Conservation (phyloP, 1,139 yeast species). For the Kodamaea derodonti region DNA sequence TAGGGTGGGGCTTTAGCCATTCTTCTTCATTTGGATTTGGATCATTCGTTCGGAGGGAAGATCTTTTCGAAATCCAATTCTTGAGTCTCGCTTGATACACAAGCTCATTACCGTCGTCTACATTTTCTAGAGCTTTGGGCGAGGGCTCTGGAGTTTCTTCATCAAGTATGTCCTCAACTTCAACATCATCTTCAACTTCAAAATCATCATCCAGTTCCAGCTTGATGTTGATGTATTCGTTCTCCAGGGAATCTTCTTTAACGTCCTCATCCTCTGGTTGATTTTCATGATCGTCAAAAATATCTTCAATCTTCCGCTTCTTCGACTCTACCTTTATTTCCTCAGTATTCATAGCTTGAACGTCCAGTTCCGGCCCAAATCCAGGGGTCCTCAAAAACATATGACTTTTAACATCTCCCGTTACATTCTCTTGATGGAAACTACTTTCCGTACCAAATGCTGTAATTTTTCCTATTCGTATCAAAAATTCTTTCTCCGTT, state of each 20-base stretch:
- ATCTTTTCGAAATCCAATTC: conserved; percentile 54
- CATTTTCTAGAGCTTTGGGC: conserved; percentile 1
- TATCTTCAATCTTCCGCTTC: neutral
- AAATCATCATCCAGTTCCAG: conserved; percentile 10
- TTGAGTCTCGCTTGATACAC: conserved; percentile 56
- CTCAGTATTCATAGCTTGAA: conserved; percentile 8
- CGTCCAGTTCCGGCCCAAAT: conserved; percentile 13
- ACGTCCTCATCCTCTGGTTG: conserved; percentile 13
- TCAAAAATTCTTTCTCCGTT: conserved; percentile 70
- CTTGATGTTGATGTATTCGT: conserved; percentile 8
- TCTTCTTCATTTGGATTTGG: conserved; percentile 22
- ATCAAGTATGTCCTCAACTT: conserved; percentile 3
- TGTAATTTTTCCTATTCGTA: conserved; percentile 89
- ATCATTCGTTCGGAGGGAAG: conserved; percentile 20
- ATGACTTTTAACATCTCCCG: conserved; percentile 24
- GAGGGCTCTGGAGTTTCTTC: neutral
- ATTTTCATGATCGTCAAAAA: neutral
- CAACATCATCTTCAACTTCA: conserved; percentile 6
- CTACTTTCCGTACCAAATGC: conserved; percentile 79
- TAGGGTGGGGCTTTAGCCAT: conserved; percentile 76
- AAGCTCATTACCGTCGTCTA: conserved; percentile 77
- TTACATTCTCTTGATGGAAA: conserved; percentile 31
- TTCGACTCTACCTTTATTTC: conserved; percentile 1
- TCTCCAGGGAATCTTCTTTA: conserved; percentile 17
- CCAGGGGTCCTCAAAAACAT: conserved; percentile 38